Base-by-base conservation (phyloP, 192 early-diverging fungal species). In the Coemansia sp. region DNA sequence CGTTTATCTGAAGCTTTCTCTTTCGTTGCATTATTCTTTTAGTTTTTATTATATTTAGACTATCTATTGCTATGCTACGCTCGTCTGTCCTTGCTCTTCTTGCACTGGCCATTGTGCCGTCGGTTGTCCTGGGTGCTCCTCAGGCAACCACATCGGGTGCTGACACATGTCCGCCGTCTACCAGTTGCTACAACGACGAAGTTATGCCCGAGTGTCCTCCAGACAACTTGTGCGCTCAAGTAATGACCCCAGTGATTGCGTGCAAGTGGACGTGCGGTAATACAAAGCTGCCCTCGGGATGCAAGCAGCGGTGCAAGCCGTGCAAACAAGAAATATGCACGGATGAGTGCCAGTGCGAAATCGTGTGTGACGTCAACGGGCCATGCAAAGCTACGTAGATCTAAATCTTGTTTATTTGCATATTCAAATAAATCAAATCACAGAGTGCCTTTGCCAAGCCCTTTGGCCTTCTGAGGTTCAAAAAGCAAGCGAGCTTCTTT, bases 291-390 rank as follows among this genome's bases (percentile, higher is more conserved):
- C 73, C 73, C 0, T 10, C 20, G 0, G 60, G 31, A 9, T 75
- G 73, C 25, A 54, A 26, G 21, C 51, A 53, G 50, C 63, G 73
- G 24, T 75, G 73, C 51, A 69, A 66, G 47, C 73, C 73, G 1
- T 75, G 74, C 61, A 64, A 67, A 28, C 46, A 60, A 0, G 74
- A 67, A 21, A 17, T 70, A 3, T 75, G 73, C 21, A 1, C 49
- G 0, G 55, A 18, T 3, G 34, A 67, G 3, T 76, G 74, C 44
- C 31, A 63, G 17, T 75, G 73, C 51, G 73, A 75, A 38, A 75
- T 75, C 42, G 64, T 63, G 11, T 75, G 73, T 11, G 28, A 40
- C 6, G 7, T 47, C 3, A 6, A 47, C 15, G 65, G 66, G 1
- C 62, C 66, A 0, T 74, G 71, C 66, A 64, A 56, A 31, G 60